These are phyloP conservation scores for Epichloe aotearoae DNA, from an alignment of 2,329 filamentous ascomycete genomes.

Conservation along the genomic window DNA sequence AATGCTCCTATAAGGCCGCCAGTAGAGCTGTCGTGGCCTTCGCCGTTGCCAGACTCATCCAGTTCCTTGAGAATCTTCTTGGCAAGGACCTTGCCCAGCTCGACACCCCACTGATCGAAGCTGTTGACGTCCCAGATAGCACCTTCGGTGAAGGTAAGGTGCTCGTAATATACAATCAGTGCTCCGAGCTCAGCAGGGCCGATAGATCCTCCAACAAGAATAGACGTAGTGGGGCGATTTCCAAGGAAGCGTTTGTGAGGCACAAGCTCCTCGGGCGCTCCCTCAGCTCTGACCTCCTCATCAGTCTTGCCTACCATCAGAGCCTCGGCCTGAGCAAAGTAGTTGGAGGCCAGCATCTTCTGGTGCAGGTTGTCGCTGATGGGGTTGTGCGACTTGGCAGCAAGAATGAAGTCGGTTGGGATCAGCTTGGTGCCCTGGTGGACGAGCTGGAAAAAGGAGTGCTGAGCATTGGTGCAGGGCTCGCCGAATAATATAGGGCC, in stretches of 20 bases:
- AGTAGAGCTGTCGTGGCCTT: conserved; percentile 74
- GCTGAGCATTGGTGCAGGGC: conserved; percentile 96
- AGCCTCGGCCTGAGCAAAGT: conserved; percentile 78
- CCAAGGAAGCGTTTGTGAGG: conserved; percentile 99
- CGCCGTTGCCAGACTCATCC: conserved; percentile 58
- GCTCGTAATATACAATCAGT: conserved; percentile 97
- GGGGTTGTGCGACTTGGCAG: conserved; percentile 93
- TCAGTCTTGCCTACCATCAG: conserved; percentile 85
- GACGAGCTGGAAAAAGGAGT: conserved; percentile 99
- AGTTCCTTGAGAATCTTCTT: conserved; percentile 85
- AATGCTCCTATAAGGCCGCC: conserved; percentile 83
- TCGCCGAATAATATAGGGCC: conserved; percentile 91
- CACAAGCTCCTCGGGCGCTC: conserved; percentile 59
- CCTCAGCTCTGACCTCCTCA: conserved; percentile 66
- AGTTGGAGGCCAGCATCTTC: conserved; percentile 89
- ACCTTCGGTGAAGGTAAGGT: conserved; percentile 94
- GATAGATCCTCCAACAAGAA: conserved; percentile 80
- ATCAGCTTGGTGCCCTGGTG: conserved; percentile 99
- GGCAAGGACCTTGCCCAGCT: conserved; percentile 89
- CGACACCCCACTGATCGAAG: conserved; percentile 99
- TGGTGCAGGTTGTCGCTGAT: conserved; percentile 88
- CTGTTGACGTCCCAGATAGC: conserved; percentile 99
- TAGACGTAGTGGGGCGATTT: conserved; percentile 92
- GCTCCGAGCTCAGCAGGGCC: conserved; percentile 88
- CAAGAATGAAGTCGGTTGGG: conserved; percentile 94